These are phyloP conservation scores for Magnaporthales sp. DNA, from an alignment of 2,329 filamentous ascomycete genomes.

Conservation along the genomic window DNA sequence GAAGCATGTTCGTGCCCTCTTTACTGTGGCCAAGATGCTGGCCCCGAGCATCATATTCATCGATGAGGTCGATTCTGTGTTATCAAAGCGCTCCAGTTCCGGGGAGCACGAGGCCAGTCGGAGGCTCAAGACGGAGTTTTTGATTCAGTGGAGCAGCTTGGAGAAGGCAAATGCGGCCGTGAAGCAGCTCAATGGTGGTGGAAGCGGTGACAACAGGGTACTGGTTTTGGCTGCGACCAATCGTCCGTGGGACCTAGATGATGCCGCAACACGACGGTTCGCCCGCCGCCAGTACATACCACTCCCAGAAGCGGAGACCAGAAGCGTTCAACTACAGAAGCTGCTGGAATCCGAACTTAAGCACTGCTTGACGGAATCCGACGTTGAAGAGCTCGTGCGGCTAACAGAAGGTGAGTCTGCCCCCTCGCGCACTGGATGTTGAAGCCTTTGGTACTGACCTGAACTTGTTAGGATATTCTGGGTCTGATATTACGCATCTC, in stretches of 20 bases:
- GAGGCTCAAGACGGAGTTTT: slow-evolving; percentile 93
- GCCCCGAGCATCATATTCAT: slow-evolving; percentile 97
- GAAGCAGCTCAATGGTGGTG: slow-evolving; percentile 64
- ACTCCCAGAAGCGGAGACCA: slow-evolving; percentile 74
- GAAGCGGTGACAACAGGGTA: slow-evolving; percentile 76
- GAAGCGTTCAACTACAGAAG: slow-evolving; percentile 69
- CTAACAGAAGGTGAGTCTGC: slow-evolving; percentile 67
- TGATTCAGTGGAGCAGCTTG: slow-evolving; percentile 95
- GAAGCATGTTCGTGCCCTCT: slow-evolving; percentile 88
- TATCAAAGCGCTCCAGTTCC: slow-evolving; percentile 74
- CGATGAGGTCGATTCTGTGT: slow-evolving; percentile 91
- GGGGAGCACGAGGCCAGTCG: slow-evolving; percentile 89
- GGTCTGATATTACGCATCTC: slow-evolving; percentile 90
- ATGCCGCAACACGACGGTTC: slow-evolving; percentile 83
- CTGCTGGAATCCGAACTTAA: slow-evolving; percentile 75
- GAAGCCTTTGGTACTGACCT: slow-evolving; percentile 10
- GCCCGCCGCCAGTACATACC: slow-evolving; percentile 94
- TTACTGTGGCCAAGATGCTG: slow-evolving; percentile 77
- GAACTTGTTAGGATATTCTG: slow-evolving; percentile 69
- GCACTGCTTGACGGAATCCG: slow-evolving; percentile 62
- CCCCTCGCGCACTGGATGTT: not conserved
- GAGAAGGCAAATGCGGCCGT: slow-evolving; percentile 79
- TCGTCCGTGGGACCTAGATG: slow-evolving; percentile 94
- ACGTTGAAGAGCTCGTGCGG: slow-evolving; percentile 65
- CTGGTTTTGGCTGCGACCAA: slow-evolving; percentile 94